Percentiles rank a stretch among this genome's conserved stretches.
Conservation (phyloP, 2,329 filamentous ascomycete species). For the Coleophoma cylindrospora region DNA sequence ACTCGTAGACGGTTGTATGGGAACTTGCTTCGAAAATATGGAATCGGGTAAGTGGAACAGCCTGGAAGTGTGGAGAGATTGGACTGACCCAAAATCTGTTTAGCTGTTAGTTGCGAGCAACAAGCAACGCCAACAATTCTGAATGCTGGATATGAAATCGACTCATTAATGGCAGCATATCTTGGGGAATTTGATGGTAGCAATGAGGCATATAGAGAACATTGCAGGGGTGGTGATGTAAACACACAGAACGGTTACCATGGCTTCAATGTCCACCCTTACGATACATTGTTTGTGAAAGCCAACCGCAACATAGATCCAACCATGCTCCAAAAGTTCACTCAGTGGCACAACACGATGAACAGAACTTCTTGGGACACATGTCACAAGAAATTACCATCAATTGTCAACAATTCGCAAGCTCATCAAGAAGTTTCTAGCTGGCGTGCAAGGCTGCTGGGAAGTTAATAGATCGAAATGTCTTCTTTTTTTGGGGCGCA, state of each 20-base stretch:
- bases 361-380: too few species aligned
- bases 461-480: too few species aligned
- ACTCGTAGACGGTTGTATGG: conserved; percentile 2
- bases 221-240: conserved; percentile 21
- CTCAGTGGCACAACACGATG: conserved; percentile 16
- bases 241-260: conserved; percentile 25
- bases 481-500: too few species aligned
- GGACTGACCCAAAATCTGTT: too few species aligned
- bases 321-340: conserved; percentile 21
- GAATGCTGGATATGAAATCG: not conserved
- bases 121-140: not conserved
- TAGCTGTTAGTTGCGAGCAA: not conserved
- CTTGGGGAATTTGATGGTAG: not conserved
- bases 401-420: too few species aligned
- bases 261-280: conserved; percentile 30
- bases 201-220: conserved; percentile 12
- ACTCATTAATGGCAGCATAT: not conserved
- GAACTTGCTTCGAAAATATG: not conserved
- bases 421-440: too few species aligned
- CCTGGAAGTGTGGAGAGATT: not conserved
- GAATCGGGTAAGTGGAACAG: not conserved
- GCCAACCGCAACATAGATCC: conserved; percentile 27
- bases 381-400: too few species aligned
- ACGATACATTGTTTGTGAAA: conserved; percentile 33
- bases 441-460: too few species aligned